Conservation (phyloP, 2,329 filamentous ascomycete genomes). For the Pseudocercospora musae region DNA sequence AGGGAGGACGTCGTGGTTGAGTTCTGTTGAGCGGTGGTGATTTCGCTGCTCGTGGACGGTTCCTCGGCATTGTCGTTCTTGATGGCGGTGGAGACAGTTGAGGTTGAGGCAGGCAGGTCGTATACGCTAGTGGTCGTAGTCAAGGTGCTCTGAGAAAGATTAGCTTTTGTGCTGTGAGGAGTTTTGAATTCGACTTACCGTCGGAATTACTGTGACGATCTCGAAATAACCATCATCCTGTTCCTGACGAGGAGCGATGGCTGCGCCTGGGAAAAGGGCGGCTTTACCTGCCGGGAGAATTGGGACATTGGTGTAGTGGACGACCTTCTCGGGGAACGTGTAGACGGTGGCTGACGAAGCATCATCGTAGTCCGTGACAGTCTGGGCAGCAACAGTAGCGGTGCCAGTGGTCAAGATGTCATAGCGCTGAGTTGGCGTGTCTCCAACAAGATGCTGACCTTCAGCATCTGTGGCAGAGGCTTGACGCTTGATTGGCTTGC, state of each 20-base stretch:
- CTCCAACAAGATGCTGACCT: not conserved
- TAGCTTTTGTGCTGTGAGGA: not conserved
- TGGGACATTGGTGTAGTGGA: not conserved
- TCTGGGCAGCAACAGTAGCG: not conserved
- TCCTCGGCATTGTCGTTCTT: not conserved
- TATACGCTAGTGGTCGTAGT: not conserved
- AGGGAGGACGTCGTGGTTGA: not conserved
- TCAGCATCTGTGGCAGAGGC: not conserved
- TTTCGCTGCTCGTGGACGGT: not conserved
- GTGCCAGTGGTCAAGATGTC: slow-evolving; percentile 3
- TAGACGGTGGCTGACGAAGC: not conserved
- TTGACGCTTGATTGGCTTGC: slow-evolving; percentile 1
- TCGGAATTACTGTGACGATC: not conserved
- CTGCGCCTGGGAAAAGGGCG: not conserved
- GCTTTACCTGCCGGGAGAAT: not conserved
- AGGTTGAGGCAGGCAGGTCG: not conserved
- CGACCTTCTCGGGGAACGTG: not conserved
- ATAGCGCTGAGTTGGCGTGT: not conserved
- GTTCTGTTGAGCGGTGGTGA: not conserved
- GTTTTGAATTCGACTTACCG: not conserved
- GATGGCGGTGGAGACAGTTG: not conserved
- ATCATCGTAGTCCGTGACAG: not conserved
- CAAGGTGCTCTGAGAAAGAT: not conserved
- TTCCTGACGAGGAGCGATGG: not conserved
- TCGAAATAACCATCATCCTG: not conserved